Evolutionary conservation across 2,329 filamentous ascomycete species (phyloP), one percentile per base, ranked within the genome.

Genomic region (Sclerotinia glacialis): DNA sequence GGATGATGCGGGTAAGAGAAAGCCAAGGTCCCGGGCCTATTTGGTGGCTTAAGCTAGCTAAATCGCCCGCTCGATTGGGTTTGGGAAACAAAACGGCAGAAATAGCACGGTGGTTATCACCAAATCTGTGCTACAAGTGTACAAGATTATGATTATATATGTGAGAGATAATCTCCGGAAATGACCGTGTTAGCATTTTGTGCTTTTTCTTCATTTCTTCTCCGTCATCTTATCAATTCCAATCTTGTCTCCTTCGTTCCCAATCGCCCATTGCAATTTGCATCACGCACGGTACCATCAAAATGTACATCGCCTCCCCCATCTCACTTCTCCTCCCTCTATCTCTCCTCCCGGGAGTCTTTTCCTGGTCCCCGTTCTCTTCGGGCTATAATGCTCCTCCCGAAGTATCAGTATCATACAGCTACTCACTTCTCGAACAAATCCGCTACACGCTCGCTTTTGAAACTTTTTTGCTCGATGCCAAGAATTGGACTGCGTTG

Each of bases 361-460:
- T 64, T 18, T 55, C 49, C 8, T 31, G 23, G 40, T 46, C 50
- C 14, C 26, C 26, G 4, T 16, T 55, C 11, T n/a, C 34, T 34
- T 26, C 28, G 12, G 5, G 23, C 6, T 18, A 54, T n/a, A n/a
- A n/a, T n/a, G n/a, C n/a, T n/a, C n/a, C n/a, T n/a, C n/a, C n/a
- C n/a, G n/a, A n/a, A n/a, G n/a, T n/a, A n/a, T n/a, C 21, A 8
- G 18, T 11, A 37, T n/a, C 58, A 54, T 55, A 64, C 18, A 44
- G n/a, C 5, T 64, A 64, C 23, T 8, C 61, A 7, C 47, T 54
- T n/a, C 23, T 65, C 18, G 63, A 65, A 49, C 63, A 65, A 42
- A 65, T 65, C 23, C 63, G 63, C 46, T 65, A 65, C 12, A 65
- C 63, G 7, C 53, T 65, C 18, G 31, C 53, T 37, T 16, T 46